These are phyloP conservation scores for Aspergillus heteromorphus DNA, from an alignment of 495 filamentous ascomycete genomes.

Conservation along the genomic window DNA sequence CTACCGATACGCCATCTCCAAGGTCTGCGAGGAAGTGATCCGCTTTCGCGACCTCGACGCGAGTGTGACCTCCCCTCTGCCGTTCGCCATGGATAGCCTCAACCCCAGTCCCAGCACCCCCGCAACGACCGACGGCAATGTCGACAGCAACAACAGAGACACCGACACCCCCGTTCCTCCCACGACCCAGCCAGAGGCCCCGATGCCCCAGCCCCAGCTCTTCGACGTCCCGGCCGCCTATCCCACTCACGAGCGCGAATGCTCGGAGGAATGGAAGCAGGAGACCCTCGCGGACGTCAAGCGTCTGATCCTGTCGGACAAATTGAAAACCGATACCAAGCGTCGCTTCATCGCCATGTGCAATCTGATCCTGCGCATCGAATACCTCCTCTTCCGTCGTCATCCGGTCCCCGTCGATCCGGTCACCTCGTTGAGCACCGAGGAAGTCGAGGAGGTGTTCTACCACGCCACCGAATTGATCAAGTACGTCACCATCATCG, in stretches of 20 bases:
- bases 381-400: constrained; percentile 20
- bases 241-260: not conserved
- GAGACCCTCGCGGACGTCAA: not conserved
- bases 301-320: constrained; percentile 10
- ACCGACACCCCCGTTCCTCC: too few species aligned
- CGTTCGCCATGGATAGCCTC: not conserved
- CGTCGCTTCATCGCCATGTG: constrained; percentile 21
- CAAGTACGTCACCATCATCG: constrained; percentile 12
- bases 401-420: not conserved
- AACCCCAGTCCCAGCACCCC: not conserved
- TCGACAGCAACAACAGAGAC: too few species aligned
- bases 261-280: too few species aligned
- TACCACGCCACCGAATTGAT: constrained; percentile 10
- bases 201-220: too few species aligned
- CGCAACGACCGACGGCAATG: not conserved
- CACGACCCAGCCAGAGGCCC: not conserved
- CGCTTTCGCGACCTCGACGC: constrained; percentile 14
- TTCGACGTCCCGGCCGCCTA: not conserved
- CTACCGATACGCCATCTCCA: constrained; percentile 20
- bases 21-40: constrained; percentile 18
- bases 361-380: constrained; percentile 21
- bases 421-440: constrained; percentile 6
- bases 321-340: constrained; percentile 6
- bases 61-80: not conserved
- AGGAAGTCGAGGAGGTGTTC: constrained; percentile 6